Base-by-base conservation (phyloP, 2,329 filamentous ascomycete species). In the Xylaria sp. region DNA sequence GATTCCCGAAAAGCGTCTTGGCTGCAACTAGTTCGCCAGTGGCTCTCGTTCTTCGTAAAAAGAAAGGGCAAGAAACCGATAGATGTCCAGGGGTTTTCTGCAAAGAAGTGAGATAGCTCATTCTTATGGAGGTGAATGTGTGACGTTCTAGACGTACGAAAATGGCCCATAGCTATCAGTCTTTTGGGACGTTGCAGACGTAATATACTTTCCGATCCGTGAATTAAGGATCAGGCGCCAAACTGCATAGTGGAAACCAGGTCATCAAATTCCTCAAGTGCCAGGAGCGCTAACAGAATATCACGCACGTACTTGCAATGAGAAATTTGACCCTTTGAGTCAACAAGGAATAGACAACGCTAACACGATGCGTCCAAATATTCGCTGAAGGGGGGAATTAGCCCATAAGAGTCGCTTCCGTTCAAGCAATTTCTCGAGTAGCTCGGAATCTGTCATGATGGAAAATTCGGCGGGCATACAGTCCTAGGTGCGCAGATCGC, bases 301-400 rank as follows among this genome's bases (percentile, higher is more conserved):
- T 73, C 70, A 72, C 72, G 56, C 68, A 77, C 75, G 68, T 76
- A 76, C 74, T 77, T 75, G 70, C 62, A 74, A 63, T 65, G 34
- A 37, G 56, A 44, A 48, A 44, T 23, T 57, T 50, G 37, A 13
- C 54, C 54, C 44, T 39, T 28, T 25, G 65, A 44, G 28, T 41
- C 46, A 37, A 58, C 39, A 20, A 51, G 56, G 52, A 44, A 58
- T 39, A 59, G 25, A 63, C 64, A 25, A 32, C 34, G 48, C 41
- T 15, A 32, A 57, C 18, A 52, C 20, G 50, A 51, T 65, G 67
- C 59, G 25, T 65, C 34, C 25, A 55, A 37, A 58, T 5, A 18
- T 32, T 56, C n/a, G 48, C 54, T 39, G 12, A 25, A 39, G 25
- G n/a, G 39, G 63, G 25, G 18, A 56, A 41, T 63, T 55, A 37